Percentiles rank a stretch among this genome's conserved stretches.
These are phyloP conservation scores for Dillenia suffruticosa DNA, from an alignment of 164 flowering plant species.

Conservation along the genomic window DNA sequence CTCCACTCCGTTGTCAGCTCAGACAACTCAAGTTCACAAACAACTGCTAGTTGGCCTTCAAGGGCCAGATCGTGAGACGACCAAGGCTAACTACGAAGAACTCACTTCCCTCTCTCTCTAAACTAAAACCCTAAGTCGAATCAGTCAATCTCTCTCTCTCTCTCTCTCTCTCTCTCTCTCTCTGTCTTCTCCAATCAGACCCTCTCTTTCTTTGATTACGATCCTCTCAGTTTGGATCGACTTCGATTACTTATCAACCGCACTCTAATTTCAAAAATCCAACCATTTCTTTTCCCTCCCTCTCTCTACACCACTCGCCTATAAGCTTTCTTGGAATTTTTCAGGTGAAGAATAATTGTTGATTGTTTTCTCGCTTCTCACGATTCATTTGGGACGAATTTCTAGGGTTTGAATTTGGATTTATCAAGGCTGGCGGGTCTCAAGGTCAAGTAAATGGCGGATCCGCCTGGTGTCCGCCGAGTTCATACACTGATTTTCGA, in stretches of 20 bases:
- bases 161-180: not conserved
- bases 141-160: too few species aligned
- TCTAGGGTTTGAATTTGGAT: conserved; percentile 18
- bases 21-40: too few species aligned
- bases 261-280: not conserved
- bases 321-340: too few species aligned
- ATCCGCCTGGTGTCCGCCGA: conserved; percentile 73
- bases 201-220: not conserved
- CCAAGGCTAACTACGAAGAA: too few species aligned
- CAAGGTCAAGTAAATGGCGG: conserved; percentile 73
- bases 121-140: too few species aligned
- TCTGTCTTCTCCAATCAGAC: not conserved
- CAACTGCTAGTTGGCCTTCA: conserved; percentile 11
- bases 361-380: not conserved
- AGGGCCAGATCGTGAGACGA: too few species aligned
- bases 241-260: not conserved
- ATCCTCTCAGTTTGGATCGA: not conserved
- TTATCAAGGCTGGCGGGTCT: conserved; percentile 73
- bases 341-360: not conserved
- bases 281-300: not conserved
- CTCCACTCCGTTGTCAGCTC: too few species aligned
- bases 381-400: not conserved
- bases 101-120: conserved; percentile 2
- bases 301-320: not conserved
- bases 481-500: not conserved